phyloP scores from a whole-genome alignment of 441 rosid species.

The Adansonia grandidieri region DNA sequence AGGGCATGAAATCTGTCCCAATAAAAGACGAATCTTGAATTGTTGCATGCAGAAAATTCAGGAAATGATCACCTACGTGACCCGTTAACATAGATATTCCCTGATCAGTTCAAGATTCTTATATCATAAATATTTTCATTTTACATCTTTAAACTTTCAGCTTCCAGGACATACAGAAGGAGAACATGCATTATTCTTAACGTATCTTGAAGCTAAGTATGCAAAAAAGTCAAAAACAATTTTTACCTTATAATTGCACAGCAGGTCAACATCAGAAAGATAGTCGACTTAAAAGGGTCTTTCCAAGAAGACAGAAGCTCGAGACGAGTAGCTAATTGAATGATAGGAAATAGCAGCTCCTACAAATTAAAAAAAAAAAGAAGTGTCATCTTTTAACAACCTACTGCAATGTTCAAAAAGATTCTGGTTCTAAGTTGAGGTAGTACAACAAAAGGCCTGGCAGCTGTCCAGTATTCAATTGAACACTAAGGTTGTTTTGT shows the following conservation, averaged over 20 bases:
- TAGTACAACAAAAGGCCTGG: constrained; percentile 6
- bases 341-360: constrained; percentile 76
- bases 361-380: constrained; percentile 33
- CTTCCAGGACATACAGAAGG: constrained; percentile 13
- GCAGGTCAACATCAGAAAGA: constrained; percentile 58
- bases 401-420: neutral
- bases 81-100: neutral
- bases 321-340: constrained; percentile 47
- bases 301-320: constrained; percentile 70
- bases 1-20: neutral
- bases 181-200: neutral
- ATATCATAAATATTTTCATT: constrained; percentile 8
- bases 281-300: constrained; percentile 61
- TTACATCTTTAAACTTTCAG: constrained; percentile 13
- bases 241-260: constrained; percentile 60
- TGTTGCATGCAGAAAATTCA: constrained; percentile 9
- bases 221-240: constrained; percentile 21
- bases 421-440: neutral
- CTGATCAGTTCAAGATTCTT: neutral
- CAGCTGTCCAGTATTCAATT: constrained; percentile 14
- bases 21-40: neutral
- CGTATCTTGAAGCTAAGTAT: constrained; percentile 15
- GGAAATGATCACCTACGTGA: neutral
- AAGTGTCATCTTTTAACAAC: constrained; percentile 9
- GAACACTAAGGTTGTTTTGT: constrained; percentile 15